Evolutionary conservation across 2,329 filamentous ascomycete species (phyloP).

Genomic region (Ceratocystis cacaofunesta): DNA sequence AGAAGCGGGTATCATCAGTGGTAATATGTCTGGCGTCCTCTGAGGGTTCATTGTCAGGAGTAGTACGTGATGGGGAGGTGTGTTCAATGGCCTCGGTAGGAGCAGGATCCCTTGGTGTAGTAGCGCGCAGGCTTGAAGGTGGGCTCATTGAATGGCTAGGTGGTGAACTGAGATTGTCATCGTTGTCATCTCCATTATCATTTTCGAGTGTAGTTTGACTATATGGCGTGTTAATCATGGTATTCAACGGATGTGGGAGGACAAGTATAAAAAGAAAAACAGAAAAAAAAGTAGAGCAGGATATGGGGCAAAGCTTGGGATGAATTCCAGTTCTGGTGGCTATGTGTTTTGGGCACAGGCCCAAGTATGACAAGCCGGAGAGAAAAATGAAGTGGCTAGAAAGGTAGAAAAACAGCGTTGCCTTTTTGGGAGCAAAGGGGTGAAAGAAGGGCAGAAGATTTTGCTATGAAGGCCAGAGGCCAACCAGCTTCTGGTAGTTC

Average conservation of each 20-base stretch:
- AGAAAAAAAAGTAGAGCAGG: not conserved
- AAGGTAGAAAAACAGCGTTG: not conserved
- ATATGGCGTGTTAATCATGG: constrained; percentile 17
- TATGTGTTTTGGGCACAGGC: not conserved
- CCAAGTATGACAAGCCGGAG: not conserved
- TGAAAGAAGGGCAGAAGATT: not conserved
- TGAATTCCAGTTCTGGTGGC: not conserved
- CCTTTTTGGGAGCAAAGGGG: not conserved
- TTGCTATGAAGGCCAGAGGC: not conserved
- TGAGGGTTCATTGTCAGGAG: constrained; percentile 29
- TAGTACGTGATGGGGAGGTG: constrained; percentile 24
- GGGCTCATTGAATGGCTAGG: constrained; percentile 27
- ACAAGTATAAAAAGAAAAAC: not conserved
- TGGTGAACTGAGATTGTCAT: constrained; percentile 28
- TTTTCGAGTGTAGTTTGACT: constrained; percentile 17
- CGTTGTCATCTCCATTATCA: constrained; percentile 24
- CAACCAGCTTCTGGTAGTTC: too few species aligned
- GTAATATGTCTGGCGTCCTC: constrained; percentile 17
- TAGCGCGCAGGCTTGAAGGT: constrained; percentile 28
- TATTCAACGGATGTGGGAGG: constrained; percentile 11
- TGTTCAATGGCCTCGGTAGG: constrained; percentile 31
- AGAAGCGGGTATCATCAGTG: not conserved
- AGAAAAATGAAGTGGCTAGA: not conserved
- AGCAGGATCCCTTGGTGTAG: constrained; percentile 37
- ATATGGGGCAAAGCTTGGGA: constrained; percentile 1